These are phyloP conservation scores for Xerocomus minutiporus DNA, from an alignment of 1,284 basidiomycete species.

Conservation along the genomic window DNA sequence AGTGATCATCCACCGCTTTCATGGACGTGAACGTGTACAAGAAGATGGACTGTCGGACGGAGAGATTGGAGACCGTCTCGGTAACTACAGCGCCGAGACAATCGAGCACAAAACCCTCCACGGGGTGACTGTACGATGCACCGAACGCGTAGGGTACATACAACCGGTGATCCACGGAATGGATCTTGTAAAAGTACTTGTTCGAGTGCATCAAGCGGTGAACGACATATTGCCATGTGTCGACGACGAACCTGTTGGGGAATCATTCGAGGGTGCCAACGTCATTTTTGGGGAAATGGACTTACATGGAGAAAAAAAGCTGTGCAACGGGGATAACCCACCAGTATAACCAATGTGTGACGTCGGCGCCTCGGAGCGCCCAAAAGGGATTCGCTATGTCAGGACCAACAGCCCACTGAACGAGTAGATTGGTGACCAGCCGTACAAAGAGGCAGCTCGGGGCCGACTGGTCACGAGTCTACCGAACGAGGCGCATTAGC, in stretches of 20 bases:
- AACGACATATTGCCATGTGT: constrained; percentile 97
- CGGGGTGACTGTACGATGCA: constrained; percentile 94
- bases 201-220: constrained; percentile 92
- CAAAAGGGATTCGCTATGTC: constrained; percentile 31
- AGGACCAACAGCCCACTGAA: constrained; percentile 41
- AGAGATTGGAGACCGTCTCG: constrained; percentile 68
- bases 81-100: constrained; percentile 79
- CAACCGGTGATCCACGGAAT: constrained; percentile 93
- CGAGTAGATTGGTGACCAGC: too few species aligned
- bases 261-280: background rate
- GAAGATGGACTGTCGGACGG: constrained; percentile 78
- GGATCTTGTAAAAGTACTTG: constrained; percentile 89
- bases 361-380: constrained; percentile 43
- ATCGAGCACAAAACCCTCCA: constrained; percentile 93
- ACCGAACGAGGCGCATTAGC: constrained; percentile 41
- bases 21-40: constrained; percentile 82
- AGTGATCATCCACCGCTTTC: constrained; percentile 98
- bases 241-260: constrained; percentile 77
- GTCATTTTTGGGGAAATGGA: constrained; percentile 19
- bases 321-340: constrained; percentile 84
- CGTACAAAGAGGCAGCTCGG: too few species aligned
- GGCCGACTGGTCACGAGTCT: too few species aligned
- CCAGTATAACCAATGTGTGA: constrained; percentile 84
- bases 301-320: constrained; percentile 82
- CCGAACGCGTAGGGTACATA: constrained; percentile 98